Evolutionary conservation across 1,284 basidiomycete genomes (phyloP).

Genomic region (Veloboletus limbatus): DNA sequence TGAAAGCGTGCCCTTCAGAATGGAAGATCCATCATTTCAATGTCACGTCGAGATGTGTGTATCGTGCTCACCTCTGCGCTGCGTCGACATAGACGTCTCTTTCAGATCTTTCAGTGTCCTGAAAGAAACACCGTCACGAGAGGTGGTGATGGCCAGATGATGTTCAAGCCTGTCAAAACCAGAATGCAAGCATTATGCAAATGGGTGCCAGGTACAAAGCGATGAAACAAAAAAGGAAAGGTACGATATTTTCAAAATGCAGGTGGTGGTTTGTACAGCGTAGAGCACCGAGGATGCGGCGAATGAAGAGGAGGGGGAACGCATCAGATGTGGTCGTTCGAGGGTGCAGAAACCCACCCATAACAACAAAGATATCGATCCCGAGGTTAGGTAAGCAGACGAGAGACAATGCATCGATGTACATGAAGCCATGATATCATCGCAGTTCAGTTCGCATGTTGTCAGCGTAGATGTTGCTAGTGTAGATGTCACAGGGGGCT

Average conservation of each 20-base stretch:
- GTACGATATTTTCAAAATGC: slow-evolving; percentile 47
- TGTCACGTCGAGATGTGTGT: too few species aligned
- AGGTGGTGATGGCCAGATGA: slow-evolving; percentile 54
- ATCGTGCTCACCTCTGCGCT: slow-evolving; percentile 58
- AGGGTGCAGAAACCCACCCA: slow-evolving; percentile 26
- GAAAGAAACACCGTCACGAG: slow-evolving; percentile 55
- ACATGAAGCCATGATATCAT: slow-evolving; percentile 27
- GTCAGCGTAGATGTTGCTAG: background rate
- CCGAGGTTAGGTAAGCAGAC: slow-evolving; percentile 19
- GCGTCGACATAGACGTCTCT: slow-evolving; percentile 67
- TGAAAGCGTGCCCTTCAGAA: too few species aligned
- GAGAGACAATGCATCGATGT: background rate
- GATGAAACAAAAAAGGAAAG: too few species aligned
- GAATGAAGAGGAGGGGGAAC: slow-evolving; percentile 39
- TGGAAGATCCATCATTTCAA: too few species aligned
- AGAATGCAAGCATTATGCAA: too few species aligned
- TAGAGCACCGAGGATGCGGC: slow-evolving; percentile 40
- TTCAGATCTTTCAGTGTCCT: slow-evolving; percentile 59
- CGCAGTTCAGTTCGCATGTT: too few species aligned
- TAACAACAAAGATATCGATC: slow-evolving; percentile 39
- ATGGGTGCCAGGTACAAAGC: background rate
- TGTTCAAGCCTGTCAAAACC: slow-evolving; percentile 53
- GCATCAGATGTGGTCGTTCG: background rate
- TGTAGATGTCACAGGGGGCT: background rate
- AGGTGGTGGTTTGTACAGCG: slow-evolving; percentile 33